A percentile compares a stretch with the other conserved stretches of the same genome.
phyloP scores from a whole-genome alignment of 768 basidiomycete species.

The Termitomyces sp. region DNA sequence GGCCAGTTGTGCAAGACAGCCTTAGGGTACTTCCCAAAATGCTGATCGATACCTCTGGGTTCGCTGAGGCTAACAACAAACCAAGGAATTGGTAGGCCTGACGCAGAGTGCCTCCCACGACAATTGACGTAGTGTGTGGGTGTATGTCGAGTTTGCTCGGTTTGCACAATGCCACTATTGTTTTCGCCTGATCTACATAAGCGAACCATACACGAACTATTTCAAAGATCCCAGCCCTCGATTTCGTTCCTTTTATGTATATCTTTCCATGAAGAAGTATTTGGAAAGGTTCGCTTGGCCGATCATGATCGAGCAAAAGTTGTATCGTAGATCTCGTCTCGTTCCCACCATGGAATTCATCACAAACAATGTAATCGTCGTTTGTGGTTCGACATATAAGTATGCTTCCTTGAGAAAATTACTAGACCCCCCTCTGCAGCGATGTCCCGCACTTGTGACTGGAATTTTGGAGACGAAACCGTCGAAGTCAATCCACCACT shows the following conservation, averaged over 20 bases:
- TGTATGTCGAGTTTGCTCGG: neutral
- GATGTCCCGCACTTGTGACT: slow-evolving; percentile 24
- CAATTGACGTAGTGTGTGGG: neutral
- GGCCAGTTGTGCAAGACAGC: neutral
- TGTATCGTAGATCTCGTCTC: slow-evolving; percentile 11
- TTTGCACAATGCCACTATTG: neutral
- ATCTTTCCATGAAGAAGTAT: neutral
- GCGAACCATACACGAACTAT: neutral
- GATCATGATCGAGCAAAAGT: slow-evolving; percentile 15
- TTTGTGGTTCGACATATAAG: slow-evolving; percentile 12
- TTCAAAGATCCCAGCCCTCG: neutral
- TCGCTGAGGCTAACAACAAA: neutral
- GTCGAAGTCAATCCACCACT: neutral
- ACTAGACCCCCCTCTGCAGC: slow-evolving; percentile 2
- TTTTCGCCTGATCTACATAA: neutral
- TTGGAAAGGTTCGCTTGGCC: neutral
- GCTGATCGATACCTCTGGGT: neutral
- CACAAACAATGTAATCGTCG: slow-evolving; percentile 11
- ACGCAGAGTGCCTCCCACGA: neutral
- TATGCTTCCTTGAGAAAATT: slow-evolving; percentile 1
- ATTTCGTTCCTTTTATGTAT: neutral
- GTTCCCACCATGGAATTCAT: slow-evolving; percentile 3
- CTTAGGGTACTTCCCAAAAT: neutral
- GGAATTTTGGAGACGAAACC: slow-evolving; percentile 23
- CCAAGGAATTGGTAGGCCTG: neutral